Conservation (phyloP, 768 basidiomycete species). For the Hericium coralloides region DNA sequence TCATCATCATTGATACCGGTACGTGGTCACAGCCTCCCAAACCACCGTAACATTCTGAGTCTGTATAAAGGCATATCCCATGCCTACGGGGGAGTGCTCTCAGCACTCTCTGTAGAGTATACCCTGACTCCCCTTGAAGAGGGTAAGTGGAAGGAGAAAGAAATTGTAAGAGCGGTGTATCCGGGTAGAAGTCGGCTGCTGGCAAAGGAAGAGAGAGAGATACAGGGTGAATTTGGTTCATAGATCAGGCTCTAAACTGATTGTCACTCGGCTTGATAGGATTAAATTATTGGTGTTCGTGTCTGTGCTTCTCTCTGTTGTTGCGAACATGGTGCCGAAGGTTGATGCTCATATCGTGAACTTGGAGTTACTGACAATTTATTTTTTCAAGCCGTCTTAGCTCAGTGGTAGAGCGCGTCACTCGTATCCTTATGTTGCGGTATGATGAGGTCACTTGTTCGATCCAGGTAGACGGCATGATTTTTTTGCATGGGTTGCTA, state of each 20-base stretch:
- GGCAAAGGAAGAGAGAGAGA: background rate
- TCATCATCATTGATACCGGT: constrained; percentile 96
- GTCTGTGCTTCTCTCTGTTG: too few species aligned
- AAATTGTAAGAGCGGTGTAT: constrained; percentile 62
- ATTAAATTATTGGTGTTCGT: too few species aligned
- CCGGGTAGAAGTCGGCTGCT: constrained; percentile 19
- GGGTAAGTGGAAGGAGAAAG: constrained; percentile 49
- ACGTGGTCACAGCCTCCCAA: constrained; percentile 1
- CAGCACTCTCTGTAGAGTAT: constrained; percentile 83
- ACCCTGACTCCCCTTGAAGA: constrained; percentile 44
- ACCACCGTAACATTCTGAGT: constrained; percentile 5
- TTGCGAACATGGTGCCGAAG: too few species aligned
- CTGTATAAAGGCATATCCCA: constrained; percentile 69
- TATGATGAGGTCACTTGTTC: constrained; percentile 38
- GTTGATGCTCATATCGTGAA: too few species aligned
- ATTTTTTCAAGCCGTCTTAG: constrained; percentile 5
- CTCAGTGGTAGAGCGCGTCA: constrained; percentile 18
- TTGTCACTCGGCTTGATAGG: too few species aligned
- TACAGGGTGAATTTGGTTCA: background rate
- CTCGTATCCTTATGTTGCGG: constrained; percentile 10
- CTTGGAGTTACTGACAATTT: too few species aligned
- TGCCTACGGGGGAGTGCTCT: constrained; percentile 90
- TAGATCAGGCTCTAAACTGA: too few species aligned
- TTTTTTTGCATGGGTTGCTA: too few species aligned
- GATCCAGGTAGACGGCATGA: constrained; percentile 36